Evolutionary conservation across 306 rosid genomes (phyloP), one percentile per base, ranked within the genome.

Genomic region (Inga oerstediana): DNA sequence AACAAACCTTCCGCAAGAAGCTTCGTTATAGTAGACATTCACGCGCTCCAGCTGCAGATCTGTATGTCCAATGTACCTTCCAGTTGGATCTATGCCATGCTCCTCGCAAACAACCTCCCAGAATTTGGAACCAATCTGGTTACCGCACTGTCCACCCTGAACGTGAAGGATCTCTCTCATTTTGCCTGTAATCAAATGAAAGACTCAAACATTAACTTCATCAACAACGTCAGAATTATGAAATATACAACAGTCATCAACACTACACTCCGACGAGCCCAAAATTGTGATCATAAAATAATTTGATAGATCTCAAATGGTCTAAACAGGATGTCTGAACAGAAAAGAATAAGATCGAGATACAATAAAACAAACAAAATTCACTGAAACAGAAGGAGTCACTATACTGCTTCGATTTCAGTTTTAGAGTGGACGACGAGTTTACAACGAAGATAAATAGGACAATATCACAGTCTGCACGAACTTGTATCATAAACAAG

Each of bases 91-190:
- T 83, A 89, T 85, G 43, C 92, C 92, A 67, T 89, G 92, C 82
- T 89, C 92, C 8, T 89, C 92, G n/a, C 92, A 89, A 35, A 89
- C 88, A 19, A 89, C 90, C 69, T 89, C 92, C 92, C 92, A 89
- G 85, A 89, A 89, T 80, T 89, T 89, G 7, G 90, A 85, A 75
- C 92, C 92, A 71, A 89, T 89, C 87, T 89, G 90, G 88, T 89
- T 89, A 65, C 92, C 92, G 43, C 92, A 89, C 80, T 89, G 92
- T 20, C 92, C 92, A 79, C 89, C 92, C 72, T 89, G 92, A 71
- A 89, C 76, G 48, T 89, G 92, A 81, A 89, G 92, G 82, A 89
- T 89, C 65, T 89, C 92, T 46, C 92, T 89, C 92, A 89, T 89
- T 76, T 85, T 86, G 51, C 74, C 84, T 82, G 88, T 82, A 54